Evolutionary conservation across 805 yeast species (phyloP).

Genomic region (Pichia ethanolica): DNA sequence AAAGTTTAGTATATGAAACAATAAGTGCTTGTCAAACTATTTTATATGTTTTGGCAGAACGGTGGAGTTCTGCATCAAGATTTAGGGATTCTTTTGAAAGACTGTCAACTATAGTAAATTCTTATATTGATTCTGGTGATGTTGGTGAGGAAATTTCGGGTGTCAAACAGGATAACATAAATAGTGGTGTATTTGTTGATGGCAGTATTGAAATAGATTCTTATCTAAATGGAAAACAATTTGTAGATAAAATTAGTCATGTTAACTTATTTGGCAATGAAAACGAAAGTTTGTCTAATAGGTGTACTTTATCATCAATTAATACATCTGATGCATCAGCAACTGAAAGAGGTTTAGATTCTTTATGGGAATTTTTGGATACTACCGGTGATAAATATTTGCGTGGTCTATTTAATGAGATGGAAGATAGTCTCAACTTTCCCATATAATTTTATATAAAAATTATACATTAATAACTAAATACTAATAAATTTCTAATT

Average conservation of each 20-base stretch:
- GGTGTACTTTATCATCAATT: background rate
- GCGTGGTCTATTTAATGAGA: slow-evolving; percentile 24
- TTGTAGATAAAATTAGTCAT: slow-evolving; percentile 1
- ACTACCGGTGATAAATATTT: slow-evolving; percentile 25
- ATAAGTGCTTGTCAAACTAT: slow-evolving; percentile 25
- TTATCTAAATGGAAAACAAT: slow-evolving; percentile 6
- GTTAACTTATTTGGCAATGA: slow-evolving; percentile 4
- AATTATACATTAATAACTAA: no score
- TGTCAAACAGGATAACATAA: background rate
- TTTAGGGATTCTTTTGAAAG: slow-evolving; percentile 27
- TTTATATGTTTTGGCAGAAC: slow-evolving; percentile 25
- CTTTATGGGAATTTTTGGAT: slow-evolving; percentile 27
- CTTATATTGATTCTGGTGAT: slow-evolving; percentile 1
- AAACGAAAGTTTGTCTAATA: slow-evolving; percentile 3
- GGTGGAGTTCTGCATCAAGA: slow-evolving; percentile 20
- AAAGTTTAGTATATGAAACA: slow-evolving; percentile 23
- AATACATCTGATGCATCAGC: no score
- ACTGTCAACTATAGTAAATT: slow-evolving; percentile 14
- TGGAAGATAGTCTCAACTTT: slow-evolving; percentile 17
- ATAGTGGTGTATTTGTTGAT: slow-evolving; percentile 11
- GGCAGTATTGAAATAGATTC: slow-evolving; percentile 14
- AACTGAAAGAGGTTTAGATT: background rate
- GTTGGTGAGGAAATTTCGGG: background rate
- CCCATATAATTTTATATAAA: no score
- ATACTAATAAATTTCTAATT: background rate